A percentile compares a stretch with the other conserved stretches of the same genome.
These are phyloP conservation scores for Podospora pseudopauciseta DNA, from an alignment of 495 filamentous ascomycete species.

Conservation along the genomic window DNA sequence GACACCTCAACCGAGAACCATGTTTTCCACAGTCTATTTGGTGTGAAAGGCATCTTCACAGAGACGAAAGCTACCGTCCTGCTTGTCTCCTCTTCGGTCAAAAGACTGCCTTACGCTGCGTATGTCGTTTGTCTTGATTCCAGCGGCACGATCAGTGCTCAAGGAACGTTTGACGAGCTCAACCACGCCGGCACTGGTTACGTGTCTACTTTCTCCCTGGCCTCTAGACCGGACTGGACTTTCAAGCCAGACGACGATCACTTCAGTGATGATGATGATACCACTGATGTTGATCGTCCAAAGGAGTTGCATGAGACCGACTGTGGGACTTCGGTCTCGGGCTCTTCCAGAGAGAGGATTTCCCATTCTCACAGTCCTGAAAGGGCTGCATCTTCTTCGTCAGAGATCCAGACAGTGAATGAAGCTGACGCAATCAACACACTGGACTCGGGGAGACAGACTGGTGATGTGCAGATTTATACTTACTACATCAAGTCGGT, in stretches of 20 bases:
- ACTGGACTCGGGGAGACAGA: conserved; percentile 25
- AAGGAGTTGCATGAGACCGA: conserved; percentile 3
- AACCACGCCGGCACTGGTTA: conserved; percentile 21
- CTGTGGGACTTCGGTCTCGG: conserved; percentile 22
- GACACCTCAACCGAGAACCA: conserved; percentile 56
- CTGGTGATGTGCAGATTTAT: conserved; percentile 55
- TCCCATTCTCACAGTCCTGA: neutral
- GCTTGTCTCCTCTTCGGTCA: conserved; percentile 33
- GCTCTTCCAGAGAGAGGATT: neutral
- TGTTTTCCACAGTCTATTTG: conserved; percentile 55
- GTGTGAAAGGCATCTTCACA: conserved; percentile 40
- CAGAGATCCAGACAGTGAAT: neutral
- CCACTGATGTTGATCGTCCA: neutral
- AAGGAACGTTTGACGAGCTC: conserved; percentile 42
- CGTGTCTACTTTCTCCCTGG: conserved; percentile 21
- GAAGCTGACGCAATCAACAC: neutral
- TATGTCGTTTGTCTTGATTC: conserved; percentile 49
- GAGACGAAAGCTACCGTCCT: conserved; percentile 50
- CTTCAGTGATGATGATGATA: neutral
- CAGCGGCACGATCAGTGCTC: conserved; percentile 45
- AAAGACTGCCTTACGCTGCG: conserved; percentile 46
- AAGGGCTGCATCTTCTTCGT: neutral
- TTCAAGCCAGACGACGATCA: conserved; percentile 5
- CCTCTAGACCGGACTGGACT: conserved; percentile 21
- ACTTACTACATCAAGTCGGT: conserved; percentile 51